These are phyloP conservation scores for Lactarius hengduanensis DNA, from an alignment of 768 basidiomycete genomes.

Conservation along the genomic window DNA sequence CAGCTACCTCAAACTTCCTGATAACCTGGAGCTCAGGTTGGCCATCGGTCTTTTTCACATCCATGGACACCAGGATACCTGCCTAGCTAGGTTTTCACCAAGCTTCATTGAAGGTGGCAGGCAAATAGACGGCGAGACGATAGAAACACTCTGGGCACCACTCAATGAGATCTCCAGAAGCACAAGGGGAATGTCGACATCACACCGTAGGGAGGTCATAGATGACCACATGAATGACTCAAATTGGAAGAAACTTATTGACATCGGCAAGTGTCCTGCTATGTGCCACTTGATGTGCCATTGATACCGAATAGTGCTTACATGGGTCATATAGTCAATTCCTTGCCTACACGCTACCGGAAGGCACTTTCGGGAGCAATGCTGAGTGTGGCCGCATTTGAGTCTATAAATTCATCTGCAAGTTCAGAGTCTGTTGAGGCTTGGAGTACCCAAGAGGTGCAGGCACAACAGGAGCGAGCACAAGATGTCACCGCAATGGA, in stretches of 20 bases:
- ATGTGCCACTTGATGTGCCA: no score
- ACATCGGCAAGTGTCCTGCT: background rate
- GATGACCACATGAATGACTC: no score
- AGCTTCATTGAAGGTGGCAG: slow-evolving; percentile 2
- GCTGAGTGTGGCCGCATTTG: background rate
- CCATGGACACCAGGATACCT: slow-evolving; percentile 12
- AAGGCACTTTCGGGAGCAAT: background rate
- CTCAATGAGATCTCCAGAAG: no score
- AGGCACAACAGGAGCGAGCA: no score
- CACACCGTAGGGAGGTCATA: no score
- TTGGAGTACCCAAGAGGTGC: no score
- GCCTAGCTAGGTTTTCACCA: slow-evolving; percentile 7
- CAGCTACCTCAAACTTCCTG: background rate
- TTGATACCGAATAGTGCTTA: background rate
- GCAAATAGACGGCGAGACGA: slow-evolving; percentile 14
- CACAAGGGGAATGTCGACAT: no score
- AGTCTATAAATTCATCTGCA: no score
- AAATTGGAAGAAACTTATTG: slow-evolving; percentile 11
- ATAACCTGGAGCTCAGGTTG: background rate
- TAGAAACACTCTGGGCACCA: slow-evolving; percentile 2
- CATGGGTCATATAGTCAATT: background rate
- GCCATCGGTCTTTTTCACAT: background rate
- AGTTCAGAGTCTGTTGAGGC: no score
- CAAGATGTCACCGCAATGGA: background rate
- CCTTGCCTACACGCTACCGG: background rate